Conservation (phyloP, 2,329 filamentous ascomycete species). For the Paecilomyces niveus region DNA sequence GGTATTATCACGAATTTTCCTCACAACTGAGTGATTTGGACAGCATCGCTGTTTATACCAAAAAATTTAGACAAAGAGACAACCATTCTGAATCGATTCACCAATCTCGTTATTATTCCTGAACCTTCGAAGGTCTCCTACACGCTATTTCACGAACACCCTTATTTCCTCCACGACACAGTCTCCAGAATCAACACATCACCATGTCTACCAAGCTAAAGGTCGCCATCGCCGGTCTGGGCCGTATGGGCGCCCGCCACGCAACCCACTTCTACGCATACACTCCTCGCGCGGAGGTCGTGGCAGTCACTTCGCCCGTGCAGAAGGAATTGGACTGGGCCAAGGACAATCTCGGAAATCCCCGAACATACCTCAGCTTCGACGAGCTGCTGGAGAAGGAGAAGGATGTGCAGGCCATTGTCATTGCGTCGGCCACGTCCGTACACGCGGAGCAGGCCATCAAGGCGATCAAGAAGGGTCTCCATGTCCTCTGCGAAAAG, state of each 20-base stretch:
- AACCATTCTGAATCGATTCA: too few relatives aligned
- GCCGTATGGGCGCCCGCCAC: conserved; percentile 46
- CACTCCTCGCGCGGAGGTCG: conserved; percentile 42
- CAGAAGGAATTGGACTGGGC: conserved; percentile 45
- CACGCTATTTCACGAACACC: too few relatives aligned
- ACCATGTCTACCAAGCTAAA: conserved; percentile 26
- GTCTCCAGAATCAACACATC: not conserved
- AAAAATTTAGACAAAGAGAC: too few relatives aligned
- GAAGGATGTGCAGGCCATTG: conserved; percentile 48
- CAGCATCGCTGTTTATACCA: too few relatives aligned
- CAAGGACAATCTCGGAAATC: conserved; percentile 42
- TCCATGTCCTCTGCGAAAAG: conserved; percentile 54
- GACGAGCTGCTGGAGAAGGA: conserved; percentile 50
- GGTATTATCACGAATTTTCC: not conserved
- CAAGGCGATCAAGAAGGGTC: conserved; percentile 47
- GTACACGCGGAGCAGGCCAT: conserved; percentile 53
- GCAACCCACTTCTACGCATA: conserved; percentile 43
- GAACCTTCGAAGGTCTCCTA: too few relatives aligned
- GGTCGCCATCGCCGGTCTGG: conserved; percentile 43
- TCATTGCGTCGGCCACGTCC: conserved; percentile 49
- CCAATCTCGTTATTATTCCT: too few relatives aligned
- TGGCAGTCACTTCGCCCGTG: conserved; percentile 44
- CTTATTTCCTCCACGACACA: too few relatives aligned
- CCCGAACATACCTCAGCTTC: conserved; percentile 49
- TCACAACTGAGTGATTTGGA: not conserved